Conservation (phyloP, 495 filamentous ascomycete genomes). For the Neurospora pannonica region DNA sequence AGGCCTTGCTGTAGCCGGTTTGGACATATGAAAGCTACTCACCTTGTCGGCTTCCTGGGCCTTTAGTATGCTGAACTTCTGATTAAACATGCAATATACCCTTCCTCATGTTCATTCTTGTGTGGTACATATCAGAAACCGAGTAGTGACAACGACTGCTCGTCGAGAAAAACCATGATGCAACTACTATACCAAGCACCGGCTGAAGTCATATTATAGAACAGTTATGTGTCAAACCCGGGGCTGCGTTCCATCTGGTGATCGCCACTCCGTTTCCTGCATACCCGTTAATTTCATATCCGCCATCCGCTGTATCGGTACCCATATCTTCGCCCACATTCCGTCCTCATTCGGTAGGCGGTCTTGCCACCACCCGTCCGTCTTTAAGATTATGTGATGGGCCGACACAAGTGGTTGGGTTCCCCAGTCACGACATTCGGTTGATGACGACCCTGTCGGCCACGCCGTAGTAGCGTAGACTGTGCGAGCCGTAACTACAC, state of each 20-base stretch:
- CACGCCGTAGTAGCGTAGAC: not conserved
- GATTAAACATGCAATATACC: not conserved
- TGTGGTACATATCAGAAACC: not conserved
- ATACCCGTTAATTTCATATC: not conserved
- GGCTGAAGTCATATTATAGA: not conserved
- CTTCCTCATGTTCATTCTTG: not conserved
- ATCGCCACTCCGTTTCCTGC: not conserved
- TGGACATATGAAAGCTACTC: not conserved
- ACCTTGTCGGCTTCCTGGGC: not conserved
- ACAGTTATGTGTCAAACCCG: not conserved
- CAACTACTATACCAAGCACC: not conserved
- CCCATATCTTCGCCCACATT: not conserved
- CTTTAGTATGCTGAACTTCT: not conserved
- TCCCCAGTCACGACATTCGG: not conserved
- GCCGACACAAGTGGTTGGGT: not conserved
- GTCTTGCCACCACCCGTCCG: not conserved
- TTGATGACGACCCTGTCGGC: not conserved
- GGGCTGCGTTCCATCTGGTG: not conserved
- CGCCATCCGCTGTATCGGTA: not conserved
- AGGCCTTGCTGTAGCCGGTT: not conserved
- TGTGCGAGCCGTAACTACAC: not conserved
- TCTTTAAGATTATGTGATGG: not conserved
- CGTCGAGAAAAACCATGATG: not conserved
- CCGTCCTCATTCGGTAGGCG: not conserved
- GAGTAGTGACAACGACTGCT: not conserved